Conservation (phyloP, 352 stramenopile species). For the Phytophthora cactorum region DNA sequence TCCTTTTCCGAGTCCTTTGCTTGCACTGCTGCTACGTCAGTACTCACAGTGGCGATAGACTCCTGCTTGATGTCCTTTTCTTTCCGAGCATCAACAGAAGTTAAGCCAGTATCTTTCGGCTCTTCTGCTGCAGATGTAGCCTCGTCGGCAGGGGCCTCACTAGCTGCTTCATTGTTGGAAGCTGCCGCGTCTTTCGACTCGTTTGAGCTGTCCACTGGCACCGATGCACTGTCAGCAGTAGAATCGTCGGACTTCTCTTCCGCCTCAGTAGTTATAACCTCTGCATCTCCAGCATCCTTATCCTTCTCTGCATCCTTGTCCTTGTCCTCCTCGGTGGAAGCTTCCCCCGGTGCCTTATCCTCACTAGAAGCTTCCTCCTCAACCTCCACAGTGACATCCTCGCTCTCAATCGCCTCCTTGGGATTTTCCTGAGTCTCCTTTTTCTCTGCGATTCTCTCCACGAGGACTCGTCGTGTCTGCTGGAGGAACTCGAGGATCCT, state of each 20-base stretch:
- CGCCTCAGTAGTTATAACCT: background rate
- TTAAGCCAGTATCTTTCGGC: constrained; percentile 1
- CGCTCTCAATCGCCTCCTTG: constrained; percentile 5
- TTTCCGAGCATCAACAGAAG: constrained; percentile 10
- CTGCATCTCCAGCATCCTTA: background rate
- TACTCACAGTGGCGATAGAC: constrained; percentile 13
- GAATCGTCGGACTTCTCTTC: constrained; percentile 7
- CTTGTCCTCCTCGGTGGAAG: constrained; percentile 2
- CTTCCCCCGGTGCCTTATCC: constrained; percentile 7
- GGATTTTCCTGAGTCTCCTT: constrained; percentile 12
- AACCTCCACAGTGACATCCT: constrained; percentile 14
- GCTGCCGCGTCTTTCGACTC: background rate
- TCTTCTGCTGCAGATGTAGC: background rate
- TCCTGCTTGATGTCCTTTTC: constrained; percentile 39
- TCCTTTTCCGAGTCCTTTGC: background rate
- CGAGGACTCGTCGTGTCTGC: constrained; percentile 61
- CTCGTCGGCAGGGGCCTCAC: background rate
- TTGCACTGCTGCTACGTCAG: background rate
- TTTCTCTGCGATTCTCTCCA: constrained; percentile 42
- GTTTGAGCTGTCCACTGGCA: background rate
- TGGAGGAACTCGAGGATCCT: constrained; percentile 73
- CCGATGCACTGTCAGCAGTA: constrained; percentile 4
- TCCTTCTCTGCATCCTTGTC: background rate
- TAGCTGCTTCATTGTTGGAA: constrained; percentile 5
- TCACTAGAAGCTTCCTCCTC: constrained; percentile 9